Conservation (phyloP, 345 rosid species). For the Balakata baccata region DNA sequence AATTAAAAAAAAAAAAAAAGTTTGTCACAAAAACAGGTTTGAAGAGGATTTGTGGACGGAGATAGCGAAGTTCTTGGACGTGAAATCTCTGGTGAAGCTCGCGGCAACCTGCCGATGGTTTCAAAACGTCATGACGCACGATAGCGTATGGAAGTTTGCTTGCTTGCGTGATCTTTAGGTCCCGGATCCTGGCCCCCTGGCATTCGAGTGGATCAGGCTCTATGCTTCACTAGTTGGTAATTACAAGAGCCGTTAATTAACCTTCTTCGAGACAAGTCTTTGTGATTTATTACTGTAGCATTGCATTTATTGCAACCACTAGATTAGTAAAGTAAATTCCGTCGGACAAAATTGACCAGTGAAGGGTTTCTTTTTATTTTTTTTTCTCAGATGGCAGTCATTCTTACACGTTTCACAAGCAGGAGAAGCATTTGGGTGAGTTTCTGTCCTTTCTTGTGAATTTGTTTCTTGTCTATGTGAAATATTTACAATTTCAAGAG, state of each 20-base stretch:
- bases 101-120: slow-evolving; percentile 71
- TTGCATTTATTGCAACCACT: background rate
- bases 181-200: slow-evolving; percentile 42
- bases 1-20: background rate
- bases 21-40: slow-evolving; percentile 38
- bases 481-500: background rate
- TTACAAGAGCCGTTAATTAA: background rate
- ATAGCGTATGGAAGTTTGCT: slow-evolving; percentile 66
- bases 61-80: slow-evolving; percentile 71
- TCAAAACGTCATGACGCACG: slow-evolving; percentile 51
- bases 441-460: slow-evolving; percentile 11
- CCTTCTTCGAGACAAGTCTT: background rate
- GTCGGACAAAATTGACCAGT: slow-evolving; percentile 2
- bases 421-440: slow-evolving; percentile 79
- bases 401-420: slow-evolving; percentile 61
- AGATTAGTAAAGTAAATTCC: background rate
- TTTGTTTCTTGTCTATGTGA: background rate
- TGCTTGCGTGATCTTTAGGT: slow-evolving; percentile 93
- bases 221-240: slow-evolving; percentile 76
- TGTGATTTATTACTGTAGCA: no score
- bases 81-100: slow-evolving; percentile 72
- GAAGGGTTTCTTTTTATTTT: no score
- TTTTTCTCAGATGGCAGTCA: slow-evolving; percentile 75
- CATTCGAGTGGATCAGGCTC: slow-evolving; percentile 63
- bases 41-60: slow-evolving; percentile 81